Percentiles rank a stretch among this genome's conserved stretches.
Evolutionary conservation across 345 rosid species (phyloP).

Genomic region (Lepidium sativum): DNA sequence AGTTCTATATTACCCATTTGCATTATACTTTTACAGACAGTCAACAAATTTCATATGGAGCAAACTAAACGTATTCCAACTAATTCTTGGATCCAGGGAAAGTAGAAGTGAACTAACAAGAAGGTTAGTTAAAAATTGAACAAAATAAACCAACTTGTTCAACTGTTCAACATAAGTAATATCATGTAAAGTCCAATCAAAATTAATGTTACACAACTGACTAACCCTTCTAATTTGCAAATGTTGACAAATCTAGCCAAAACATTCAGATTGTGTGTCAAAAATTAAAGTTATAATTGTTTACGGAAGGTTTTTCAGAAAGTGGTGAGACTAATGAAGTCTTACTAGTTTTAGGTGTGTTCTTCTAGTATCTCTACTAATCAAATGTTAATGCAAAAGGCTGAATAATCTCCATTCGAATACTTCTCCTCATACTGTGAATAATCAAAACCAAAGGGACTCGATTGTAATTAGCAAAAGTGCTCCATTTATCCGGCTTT

Average conservation of each 20-base stretch:
- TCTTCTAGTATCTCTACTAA: not conserved
- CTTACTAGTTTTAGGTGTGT: not conserved
- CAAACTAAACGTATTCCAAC: slow-evolving; percentile 2
- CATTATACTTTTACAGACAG: not conserved
- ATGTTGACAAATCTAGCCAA: not conserved
- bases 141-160: slow-evolving; percentile 9
- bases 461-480: slow-evolving; percentile 1
- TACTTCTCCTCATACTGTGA: not conserved
- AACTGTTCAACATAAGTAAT: not conserved
- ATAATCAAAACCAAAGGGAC: not conserved
- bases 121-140: not conserved
- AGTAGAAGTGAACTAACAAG: slow-evolving; percentile 3
- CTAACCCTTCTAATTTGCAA: slow-evolving; percentile 5
- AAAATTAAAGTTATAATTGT: not conserved
- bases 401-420: not conserved
- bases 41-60: not conserved
- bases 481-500: not conserved
- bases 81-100: slow-evolving; percentile 14
- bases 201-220: not conserved
- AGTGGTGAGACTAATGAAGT: not conserved
- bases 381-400: not conserved
- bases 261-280: not conserved
- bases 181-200: not conserved
- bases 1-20: slow-evolving; percentile 15
- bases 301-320: not conserved